Percentiles rank a stretch among this genome's conserved stretches.
These are phyloP conservation scores for Nannochloris sp. DNA, from an alignment of 139 green algal genomes.

Conservation along the genomic window DNA sequence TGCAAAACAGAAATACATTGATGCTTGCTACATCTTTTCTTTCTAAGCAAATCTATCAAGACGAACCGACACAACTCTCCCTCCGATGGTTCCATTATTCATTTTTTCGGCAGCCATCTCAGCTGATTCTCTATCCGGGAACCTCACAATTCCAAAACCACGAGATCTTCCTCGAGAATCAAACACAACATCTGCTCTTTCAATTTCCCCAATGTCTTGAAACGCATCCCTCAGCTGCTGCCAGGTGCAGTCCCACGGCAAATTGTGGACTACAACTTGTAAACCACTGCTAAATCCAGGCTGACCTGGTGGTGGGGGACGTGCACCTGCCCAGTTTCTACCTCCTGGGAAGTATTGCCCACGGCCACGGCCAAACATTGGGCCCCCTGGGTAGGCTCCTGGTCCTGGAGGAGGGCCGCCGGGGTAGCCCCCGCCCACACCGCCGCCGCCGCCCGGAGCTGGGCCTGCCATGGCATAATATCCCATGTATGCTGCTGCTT, in stretches of 20 bases:
- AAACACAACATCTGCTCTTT: slow-evolving; percentile 76
- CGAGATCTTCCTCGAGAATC: slow-evolving; percentile 65
- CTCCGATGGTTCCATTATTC: slow-evolving; percentile 78
- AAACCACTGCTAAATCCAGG: slow-evolving; percentile 58
- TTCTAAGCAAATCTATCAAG: slow-evolving; percentile 82
- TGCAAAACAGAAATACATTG: too few species aligned
- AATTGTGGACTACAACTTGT: slow-evolving; percentile 87
- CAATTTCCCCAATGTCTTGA: slow-evolving; percentile 39
- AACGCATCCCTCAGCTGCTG: slow-evolving; percentile 83
- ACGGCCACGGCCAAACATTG: slow-evolving; percentile 12
- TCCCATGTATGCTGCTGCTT: slow-evolving; percentile 7
- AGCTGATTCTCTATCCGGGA: slow-evolving; percentile 54
- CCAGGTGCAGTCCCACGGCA: slow-evolving; percentile 82
- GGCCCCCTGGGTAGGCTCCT: neutral
- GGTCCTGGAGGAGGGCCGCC: neutral
- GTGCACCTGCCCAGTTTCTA: slow-evolving; percentile 32
- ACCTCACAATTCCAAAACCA: slow-evolving; percentile 82
- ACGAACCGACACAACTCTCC: slow-evolving; percentile 70
- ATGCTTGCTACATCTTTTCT: too few species aligned
- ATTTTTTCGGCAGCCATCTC: slow-evolving; percentile 55
- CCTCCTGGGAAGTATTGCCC: slow-evolving; percentile 29
- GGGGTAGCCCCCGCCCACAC: too few species aligned
- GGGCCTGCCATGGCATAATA: neutral
- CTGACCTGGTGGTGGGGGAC: slow-evolving; percentile 40
- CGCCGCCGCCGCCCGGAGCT: neutral